A percentile compares a stretch with the other conserved stretches of the same genome.
These are phyloP conservation scores for Rhizophagus sp. DNA, from an alignment of 192 early-diverging fungal genomes.

Conservation along the genomic window DNA sequence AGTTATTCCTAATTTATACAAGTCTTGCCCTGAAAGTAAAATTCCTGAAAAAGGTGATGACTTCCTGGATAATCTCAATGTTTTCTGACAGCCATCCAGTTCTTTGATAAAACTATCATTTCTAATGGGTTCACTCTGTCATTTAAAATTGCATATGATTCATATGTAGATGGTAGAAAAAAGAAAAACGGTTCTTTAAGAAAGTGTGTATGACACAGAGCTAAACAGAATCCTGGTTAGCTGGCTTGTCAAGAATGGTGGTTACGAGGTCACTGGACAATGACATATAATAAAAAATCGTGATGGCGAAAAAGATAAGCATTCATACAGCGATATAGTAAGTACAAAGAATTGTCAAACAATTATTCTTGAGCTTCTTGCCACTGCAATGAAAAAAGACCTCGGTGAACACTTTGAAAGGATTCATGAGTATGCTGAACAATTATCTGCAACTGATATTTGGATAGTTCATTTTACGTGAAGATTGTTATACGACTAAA, in stretches of 20 bases:
- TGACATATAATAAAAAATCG: constrained; percentile 31
- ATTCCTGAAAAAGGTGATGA: too few relatives aligned
- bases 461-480: constrained; percentile 34
- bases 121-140: too few relatives aligned
- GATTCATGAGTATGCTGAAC: constrained; percentile 17
- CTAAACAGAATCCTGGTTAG: too few relatives aligned
- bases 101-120: too few relatives aligned
- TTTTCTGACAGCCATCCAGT: too few relatives aligned
- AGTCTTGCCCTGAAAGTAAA: background rate
- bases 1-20: background rate
- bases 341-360: background rate
- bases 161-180: too few relatives aligned
- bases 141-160: too few relatives aligned
- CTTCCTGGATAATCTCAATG: too few relatives aligned
- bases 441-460: constrained; percentile 4
- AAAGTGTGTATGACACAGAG: too few relatives aligned
- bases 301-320: constrained; percentile 6
- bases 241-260: too few relatives aligned
- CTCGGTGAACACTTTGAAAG: constrained; percentile 27
- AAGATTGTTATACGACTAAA: constrained; percentile 19
- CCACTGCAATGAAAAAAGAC: constrained; percentile 21
- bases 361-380: constrained; percentile 35
- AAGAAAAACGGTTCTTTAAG: too few relatives aligned
- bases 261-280: constrained; percentile 30
- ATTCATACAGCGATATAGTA: constrained; percentile 32